Conservation (phyloP, 2,329 filamentous ascomycete genomes). For the Microcyclospora tardicrescens region DNA sequence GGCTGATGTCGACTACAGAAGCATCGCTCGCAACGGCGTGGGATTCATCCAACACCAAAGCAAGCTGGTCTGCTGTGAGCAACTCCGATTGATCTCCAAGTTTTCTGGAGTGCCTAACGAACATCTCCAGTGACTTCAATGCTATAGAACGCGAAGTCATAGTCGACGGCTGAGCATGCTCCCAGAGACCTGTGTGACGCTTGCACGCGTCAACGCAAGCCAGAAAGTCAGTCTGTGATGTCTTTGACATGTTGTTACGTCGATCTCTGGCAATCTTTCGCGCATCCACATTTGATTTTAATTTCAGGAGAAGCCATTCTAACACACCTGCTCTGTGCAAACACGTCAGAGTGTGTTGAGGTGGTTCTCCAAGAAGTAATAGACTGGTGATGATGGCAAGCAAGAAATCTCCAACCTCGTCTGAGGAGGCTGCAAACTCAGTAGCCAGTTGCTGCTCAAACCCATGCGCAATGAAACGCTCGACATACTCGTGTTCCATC, state of each 20-base stretch:
- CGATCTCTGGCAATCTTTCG: slow-evolving; percentile 49
- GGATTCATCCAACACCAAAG: slow-evolving; percentile 4
- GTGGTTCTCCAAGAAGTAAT: slow-evolving; percentile 48
- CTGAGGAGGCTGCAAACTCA: slow-evolving; percentile 37
- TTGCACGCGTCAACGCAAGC: slow-evolving; percentile 36
- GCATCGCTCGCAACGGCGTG: neutral
- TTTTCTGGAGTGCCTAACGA: slow-evolving; percentile 37
- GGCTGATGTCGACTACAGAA: slow-evolving; percentile 32
- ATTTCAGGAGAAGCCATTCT: slow-evolving; percentile 40
- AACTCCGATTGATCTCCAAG: slow-evolving; percentile 36
- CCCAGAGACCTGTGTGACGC: slow-evolving; percentile 45
- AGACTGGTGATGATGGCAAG: slow-evolving; percentile 51
- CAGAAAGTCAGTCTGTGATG: slow-evolving; percentile 44
- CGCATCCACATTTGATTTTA: slow-evolving; percentile 45
- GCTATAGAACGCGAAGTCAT: slow-evolving; percentile 52
- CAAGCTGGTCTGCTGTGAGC: slow-evolving; percentile 23
- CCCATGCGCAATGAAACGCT: slow-evolving; percentile 61
- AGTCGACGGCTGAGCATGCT: slow-evolving; percentile 33
- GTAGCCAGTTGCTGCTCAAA: slow-evolving; percentile 57
- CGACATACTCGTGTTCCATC: slow-evolving; percentile 47
- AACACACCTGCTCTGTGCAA: slow-evolving; percentile 24
- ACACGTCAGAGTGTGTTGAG: slow-evolving; percentile 46
- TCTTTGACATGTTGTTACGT: slow-evolving; percentile 55
- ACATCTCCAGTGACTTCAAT: slow-evolving; percentile 49
- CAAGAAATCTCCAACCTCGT: slow-evolving; percentile 43